phyloP scores from a whole-genome alignment of 179 eudicot species.

The Pouteria campechiana region DNA sequence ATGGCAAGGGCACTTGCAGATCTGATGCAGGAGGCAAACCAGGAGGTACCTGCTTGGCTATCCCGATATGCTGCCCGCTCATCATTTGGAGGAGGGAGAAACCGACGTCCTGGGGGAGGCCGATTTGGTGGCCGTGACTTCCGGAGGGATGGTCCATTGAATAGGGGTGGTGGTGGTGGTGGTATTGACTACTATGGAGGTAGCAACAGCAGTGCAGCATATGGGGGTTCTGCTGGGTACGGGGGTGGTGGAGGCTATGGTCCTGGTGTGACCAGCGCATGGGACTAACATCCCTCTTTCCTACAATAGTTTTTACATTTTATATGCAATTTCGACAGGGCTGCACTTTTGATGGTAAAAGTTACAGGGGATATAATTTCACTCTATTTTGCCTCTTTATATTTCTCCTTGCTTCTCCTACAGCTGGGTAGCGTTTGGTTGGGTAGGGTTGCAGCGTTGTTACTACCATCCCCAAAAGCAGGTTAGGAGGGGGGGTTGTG shows the following conservation, averaged over 20 bases:
- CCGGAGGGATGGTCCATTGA: slow-evolving; percentile 47
- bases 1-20: slow-evolving; percentile 72
- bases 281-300: slow-evolving; percentile 28
- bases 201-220: slow-evolving; percentile 22
- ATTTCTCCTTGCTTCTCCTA: too few relatives aligned
- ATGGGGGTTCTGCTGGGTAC: slow-evolving; percentile 14
- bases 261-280: slow-evolving; percentile 29
- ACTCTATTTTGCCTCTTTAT: too few relatives aligned
- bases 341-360: too few relatives aligned
- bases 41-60: slow-evolving; percentile 94
- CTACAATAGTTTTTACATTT: too few relatives aligned
- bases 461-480: too few relatives aligned
- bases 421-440: too few relatives aligned
- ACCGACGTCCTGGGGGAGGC: slow-evolving; percentile 64
- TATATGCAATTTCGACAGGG: too few relatives aligned
- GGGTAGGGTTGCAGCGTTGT: too few relatives aligned
- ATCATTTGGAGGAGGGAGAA: slow-evolving; percentile 48
- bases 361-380: too few relatives aligned
- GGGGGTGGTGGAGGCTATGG: slow-evolving; percentile 26
- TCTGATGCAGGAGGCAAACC: slow-evolving; percentile 91
- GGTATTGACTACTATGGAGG: slow-evolving; percentile 50
- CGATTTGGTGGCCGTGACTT: slow-evolving; percentile 94
- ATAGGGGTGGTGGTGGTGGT: slow-evolving; percentile 34
- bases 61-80: slow-evolving; percentile 70
- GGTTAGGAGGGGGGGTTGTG: too few relatives aligned